phyloP scores from a whole-genome alignment of 2,329 filamentous ascomycete species.

The Venturia effusa region DNA sequence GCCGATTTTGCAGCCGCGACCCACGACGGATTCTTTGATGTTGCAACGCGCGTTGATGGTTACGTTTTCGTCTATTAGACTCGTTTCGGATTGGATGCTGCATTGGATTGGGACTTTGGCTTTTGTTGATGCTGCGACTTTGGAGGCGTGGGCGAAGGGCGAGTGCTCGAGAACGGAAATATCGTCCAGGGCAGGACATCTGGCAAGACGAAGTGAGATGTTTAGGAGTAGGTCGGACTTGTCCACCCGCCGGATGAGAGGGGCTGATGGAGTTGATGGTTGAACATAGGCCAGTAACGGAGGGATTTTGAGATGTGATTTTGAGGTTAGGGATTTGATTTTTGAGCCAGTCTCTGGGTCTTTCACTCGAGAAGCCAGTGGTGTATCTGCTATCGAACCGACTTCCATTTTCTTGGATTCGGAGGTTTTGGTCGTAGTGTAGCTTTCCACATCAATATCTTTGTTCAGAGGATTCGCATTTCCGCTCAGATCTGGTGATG shows the following conservation, averaged over 20 bases:
- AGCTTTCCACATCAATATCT: constrained; percentile 7
- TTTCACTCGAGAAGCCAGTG: constrained; percentile 27
- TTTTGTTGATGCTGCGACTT: constrained; percentile 60
- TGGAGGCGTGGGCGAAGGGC: constrained; percentile 66
- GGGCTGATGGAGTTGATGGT: constrained; percentile 43
- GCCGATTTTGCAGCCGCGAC: constrained; percentile 75
- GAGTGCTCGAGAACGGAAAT: constrained; percentile 43
- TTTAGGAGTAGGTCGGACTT: constrained; percentile 71
- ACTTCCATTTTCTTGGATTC: neutral
- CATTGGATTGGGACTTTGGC: constrained; percentile 70
- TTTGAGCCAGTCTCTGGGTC: constrained; percentile 15
- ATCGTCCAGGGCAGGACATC: constrained; percentile 62
- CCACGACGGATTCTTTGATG: constrained; percentile 88
- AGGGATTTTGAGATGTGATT: constrained; percentile 44
- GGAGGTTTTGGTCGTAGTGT: constrained; percentile 5
- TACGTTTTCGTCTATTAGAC: constrained; percentile 77
- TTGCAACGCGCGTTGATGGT: constrained; percentile 78
- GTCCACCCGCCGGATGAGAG: constrained; percentile 78
- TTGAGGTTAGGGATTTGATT: constrained; percentile 18
- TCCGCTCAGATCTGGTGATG: constrained; percentile 21
- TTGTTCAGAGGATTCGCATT: neutral
- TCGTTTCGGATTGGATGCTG: constrained; percentile 73
- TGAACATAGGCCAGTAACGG: constrained; percentile 77
- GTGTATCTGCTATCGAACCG: constrained; percentile 5
- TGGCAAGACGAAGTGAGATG: constrained; percentile 77